phyloP scores from a whole-genome alignment of 176 grass and related monocot genomes.

The bread wheat (Triticum aestivum) region DNA sequence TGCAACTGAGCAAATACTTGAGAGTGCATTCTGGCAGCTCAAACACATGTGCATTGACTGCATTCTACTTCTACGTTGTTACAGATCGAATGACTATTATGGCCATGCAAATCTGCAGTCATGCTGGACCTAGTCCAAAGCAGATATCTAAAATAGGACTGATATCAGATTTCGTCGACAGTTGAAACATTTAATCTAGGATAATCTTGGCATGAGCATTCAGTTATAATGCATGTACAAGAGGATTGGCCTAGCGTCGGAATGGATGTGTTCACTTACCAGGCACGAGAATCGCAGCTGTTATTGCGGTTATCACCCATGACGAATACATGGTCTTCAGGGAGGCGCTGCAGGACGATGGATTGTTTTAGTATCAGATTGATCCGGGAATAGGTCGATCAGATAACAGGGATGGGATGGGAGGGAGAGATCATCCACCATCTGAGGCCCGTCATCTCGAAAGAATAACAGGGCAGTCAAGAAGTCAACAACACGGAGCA shows the following conservation, averaged over 20 bases:
- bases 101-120: neutral
- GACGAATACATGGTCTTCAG: conserved; percentile 52
- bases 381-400: neutral
- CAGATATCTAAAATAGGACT: neutral
- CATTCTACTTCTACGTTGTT: neutral
- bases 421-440: conserved; percentile 52
- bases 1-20: neutral
- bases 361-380: conserved; percentile 9
- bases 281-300: conserved; percentile 55
- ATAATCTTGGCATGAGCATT: neutral
- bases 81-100: neutral
- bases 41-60: neutral
- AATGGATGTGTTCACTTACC: conserved; percentile 26
- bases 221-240: conserved; percentile 1
- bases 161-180: neutral
- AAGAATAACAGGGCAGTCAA: conserved; percentile 41
- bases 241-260: neutral
- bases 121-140: neutral
- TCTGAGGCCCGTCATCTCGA: conserved; percentile 35
- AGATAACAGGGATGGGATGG: neutral
- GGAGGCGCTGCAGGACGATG: conserved; percentile 41
- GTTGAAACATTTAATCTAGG: neutral
- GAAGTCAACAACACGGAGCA: conserved; percentile 68
- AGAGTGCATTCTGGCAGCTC: neutral
- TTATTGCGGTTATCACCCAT: conserved; percentile 57